Percentiles rank a stretch among this genome's conserved stretches.
phyloP scores from a whole-genome alignment of 106 monocot species.

The Dendrobium chrysotoxum region DNA sequence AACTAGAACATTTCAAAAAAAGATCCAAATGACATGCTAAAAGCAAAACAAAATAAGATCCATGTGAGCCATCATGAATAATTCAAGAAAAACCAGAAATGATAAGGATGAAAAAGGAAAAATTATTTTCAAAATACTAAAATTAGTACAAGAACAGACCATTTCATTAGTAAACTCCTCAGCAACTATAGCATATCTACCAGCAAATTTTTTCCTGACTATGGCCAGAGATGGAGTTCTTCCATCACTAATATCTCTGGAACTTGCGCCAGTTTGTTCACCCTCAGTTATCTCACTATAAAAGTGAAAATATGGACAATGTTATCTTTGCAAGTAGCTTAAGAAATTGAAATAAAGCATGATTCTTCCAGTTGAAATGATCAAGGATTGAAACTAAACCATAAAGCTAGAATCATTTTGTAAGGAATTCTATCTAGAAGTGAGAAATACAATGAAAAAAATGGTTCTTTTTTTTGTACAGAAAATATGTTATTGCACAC shows the following conservation, averaged over 20 bases:
- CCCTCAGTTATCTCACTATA: conserved; percentile 67
- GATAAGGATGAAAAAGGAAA: background rate
- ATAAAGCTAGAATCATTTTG: background rate
- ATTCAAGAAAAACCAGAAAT: background rate
- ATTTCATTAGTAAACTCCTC: conserved; percentile 77
- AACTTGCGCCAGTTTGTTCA: conserved; percentile 43
- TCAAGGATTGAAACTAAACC: background rate
- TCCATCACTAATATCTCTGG: conserved; percentile 30
- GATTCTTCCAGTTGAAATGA: background rate
- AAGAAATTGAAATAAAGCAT: background rate
- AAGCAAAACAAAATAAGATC: background rate
- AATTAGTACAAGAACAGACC: conserved; percentile 32
- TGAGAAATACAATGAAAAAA: background rate
- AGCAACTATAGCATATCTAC: conserved; percentile 85
- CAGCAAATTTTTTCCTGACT: conserved; percentile 64
- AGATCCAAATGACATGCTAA: background rate
- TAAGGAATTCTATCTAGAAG: background rate
- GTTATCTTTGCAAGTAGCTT: background rate
- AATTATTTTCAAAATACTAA: background rate
- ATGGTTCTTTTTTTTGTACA: background rate
- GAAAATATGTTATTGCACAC: conserved; percentile 17
- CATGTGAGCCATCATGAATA: background rate
- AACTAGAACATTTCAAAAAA: background rate
- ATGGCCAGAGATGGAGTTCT: conserved; percentile 43
- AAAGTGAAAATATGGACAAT: background rate